phyloP scores from a whole-genome alignment of 805 yeast species.

The Candida methanosorbosa region DNA sequence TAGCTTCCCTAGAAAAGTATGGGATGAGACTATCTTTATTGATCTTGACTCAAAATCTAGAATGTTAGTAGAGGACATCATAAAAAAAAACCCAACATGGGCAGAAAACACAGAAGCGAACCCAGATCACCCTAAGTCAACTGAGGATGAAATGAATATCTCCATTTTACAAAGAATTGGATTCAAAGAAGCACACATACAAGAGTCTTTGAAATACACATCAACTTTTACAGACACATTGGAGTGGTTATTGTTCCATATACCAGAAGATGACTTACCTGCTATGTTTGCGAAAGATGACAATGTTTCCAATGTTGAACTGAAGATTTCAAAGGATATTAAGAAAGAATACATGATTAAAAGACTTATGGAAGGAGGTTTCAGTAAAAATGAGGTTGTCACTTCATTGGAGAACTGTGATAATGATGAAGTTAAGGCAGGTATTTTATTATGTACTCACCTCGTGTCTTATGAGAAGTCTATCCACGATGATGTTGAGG shows the following conservation, averaged over 20 bases:
- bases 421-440: conserved; percentile 41
- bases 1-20: conserved; percentile 44
- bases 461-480: conserved; percentile 16
- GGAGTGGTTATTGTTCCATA: conserved; percentile 77
- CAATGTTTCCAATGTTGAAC: conserved; percentile 47
- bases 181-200: conserved; percentile 59
- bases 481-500: conserved; percentile 1
- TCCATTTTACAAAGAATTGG: conserved; percentile 36
- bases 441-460: conserved; percentile 38
- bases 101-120: conserved; percentile 16
- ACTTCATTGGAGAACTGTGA: conserved; percentile 33
- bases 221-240: conserved; percentile 40
- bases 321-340: conserved; percentile 45
- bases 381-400: conserved; percentile 54
- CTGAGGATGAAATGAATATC: conserved; percentile 5
- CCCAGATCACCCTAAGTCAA: conserved; percentile 3
- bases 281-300: conserved; percentile 45
- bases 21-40: conserved; percentile 65
- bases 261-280: conserved; percentile 94
- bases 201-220: conserved; percentile 62
- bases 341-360: conserved; percentile 49
- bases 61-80: conserved; percentile 49
- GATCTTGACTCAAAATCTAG: conserved; percentile 61
- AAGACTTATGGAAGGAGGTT: conserved; percentile 59
- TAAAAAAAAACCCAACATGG: conserved; percentile 55